Evolutionary conservation across 148 eudicot species (phyloP).

Genomic region (Vaccinium darrowii): DNA sequence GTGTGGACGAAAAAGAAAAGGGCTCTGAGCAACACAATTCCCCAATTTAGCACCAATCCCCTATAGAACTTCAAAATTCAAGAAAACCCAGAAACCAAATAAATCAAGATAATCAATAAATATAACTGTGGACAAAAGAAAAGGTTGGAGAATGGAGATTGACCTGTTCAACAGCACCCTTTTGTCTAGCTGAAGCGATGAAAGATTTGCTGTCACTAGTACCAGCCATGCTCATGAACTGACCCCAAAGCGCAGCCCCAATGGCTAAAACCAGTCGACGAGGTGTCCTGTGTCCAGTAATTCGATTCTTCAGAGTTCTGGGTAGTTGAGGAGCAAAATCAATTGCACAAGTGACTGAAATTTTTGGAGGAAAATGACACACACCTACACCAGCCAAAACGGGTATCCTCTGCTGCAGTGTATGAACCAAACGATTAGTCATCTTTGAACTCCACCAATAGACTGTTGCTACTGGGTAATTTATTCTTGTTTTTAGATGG

Average conservation of each 20-base stretch:
- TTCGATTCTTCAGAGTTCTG: slow-evolving; percentile 20
- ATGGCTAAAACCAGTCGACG: slow-evolving; percentile 68
- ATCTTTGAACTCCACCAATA: slow-evolving; percentile 12
- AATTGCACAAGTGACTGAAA: slow-evolving; percentile 17
- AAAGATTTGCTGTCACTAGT: slow-evolving; percentile 50
- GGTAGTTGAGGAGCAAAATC: slow-evolving; percentile 21
- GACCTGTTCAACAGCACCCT: slow-evolving; percentile 66
- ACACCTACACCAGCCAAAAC: slow-evolving; percentile 16
- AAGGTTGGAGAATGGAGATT: not conserved
- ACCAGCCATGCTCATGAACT: slow-evolving; percentile 61
- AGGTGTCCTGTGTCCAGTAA: slow-evolving; percentile 18
- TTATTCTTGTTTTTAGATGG: not conserved
- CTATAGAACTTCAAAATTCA: not conserved
- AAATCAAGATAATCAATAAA: slow-evolving; percentile 17
- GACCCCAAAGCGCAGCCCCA: slow-evolving; percentile 66
- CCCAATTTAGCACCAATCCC: not conserved
- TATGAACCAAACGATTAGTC: slow-evolving; percentile 32
- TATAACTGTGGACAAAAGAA: slow-evolving; percentile 5
- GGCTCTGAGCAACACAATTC: not conserved
- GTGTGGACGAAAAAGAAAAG: not conserved
- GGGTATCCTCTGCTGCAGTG: slow-evolving; percentile 23
- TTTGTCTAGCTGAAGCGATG: slow-evolving; percentile 72
- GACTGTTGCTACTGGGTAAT: no score
- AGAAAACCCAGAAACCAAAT: slow-evolving; percentile 17
- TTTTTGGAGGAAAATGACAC: slow-evolving; percentile 14